Percentiles rank a stretch among this genome's conserved stretches.
Evolutionary conservation across 2,329 filamentous ascomycete genomes (phyloP).

Genomic region (Tolypocladium tundrense): DNA sequence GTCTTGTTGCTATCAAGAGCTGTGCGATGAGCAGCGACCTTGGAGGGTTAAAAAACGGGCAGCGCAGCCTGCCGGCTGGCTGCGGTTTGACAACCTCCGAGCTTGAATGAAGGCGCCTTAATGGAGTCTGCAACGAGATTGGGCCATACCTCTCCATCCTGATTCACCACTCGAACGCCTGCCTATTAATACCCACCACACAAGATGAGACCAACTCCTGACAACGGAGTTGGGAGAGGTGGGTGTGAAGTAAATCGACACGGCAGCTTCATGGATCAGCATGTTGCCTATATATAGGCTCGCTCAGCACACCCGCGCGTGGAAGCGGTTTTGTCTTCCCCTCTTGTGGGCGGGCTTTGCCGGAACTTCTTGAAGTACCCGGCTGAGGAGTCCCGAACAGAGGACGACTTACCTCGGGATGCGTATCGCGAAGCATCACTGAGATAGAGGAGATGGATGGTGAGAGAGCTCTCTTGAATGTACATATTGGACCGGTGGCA

Average conservation of each 20-base stretch:
- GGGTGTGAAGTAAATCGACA: not conserved
- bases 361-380: not conserved
- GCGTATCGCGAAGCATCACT: not conserved
- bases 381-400: not conserved
- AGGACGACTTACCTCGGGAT: not conserved
- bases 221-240: not conserved
- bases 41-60: not conserved
- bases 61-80: not conserved
- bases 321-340: not conserved
- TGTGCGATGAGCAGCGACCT: not conserved
- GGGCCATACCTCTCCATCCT: not conserved
- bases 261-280: not conserved
- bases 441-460: not conserved
- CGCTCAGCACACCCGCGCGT: not conserved
- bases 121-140: not conserved
- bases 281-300: not conserved
- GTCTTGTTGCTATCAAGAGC: not conserved
- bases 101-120: not conserved
- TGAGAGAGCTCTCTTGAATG: not conserved
- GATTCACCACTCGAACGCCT: not conserved
- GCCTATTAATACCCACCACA: not conserved
- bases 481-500: not conserved
- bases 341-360: not conserved
- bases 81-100: not conserved
- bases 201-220: not conserved